Evolutionary conservation across 306 rosid species (phyloP), one percentile per base, ranked within the genome.

Genomic region (Rosa chinensis): DNA sequence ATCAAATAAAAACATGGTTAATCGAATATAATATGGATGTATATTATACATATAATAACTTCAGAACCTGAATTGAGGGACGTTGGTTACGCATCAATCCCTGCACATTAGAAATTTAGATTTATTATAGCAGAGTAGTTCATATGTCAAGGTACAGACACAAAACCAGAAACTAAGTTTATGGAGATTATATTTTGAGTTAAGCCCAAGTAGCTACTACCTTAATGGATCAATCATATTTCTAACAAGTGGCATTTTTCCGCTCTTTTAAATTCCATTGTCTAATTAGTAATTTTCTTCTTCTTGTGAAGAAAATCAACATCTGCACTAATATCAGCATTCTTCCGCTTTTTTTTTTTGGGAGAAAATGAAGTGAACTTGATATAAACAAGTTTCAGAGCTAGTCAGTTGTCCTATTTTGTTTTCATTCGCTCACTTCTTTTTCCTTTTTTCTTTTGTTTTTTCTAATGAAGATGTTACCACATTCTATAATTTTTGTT

Each of bases 401-500:
- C 53, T 8, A 40, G 67, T 25, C 52, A 35, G 39, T 17, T 43
- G 53, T 43, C 55, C 23, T 20, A 58, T 23, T 55, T 58, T 32
- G 17, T 39, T 42, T 74, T 42, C 10, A 12, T 74, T 50, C 17
- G 10, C 37, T 58, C 53, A 8, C 40, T 59, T 56, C 43, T 1
- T 16, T 13, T 53, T 35, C 13, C 49, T 18, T 74, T 39, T 56
- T 28, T 50, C 21, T 37, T 14, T 17, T 8, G n/a, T 35, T 63
- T 32, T n/a, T 25, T 72, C 7, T 66, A 53, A 6, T 8, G 55
- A 25, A 73, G 9, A 42, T 59, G 55, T 58, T 23, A 7, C 14
- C 42, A 43, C 53, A 72, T 56, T 20, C 40, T 68, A 16, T 40
- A 61, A 68, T 75, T 66, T 59, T 80, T 66, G 20, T 58, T 78